A percentile compares a stretch with the other conserved stretches of the same genome.
These are phyloP conservation scores for Ceratobasidium papillatum DNA, from an alignment of 1,284 basidiomycete genomes.

Conservation along the genomic window DNA sequence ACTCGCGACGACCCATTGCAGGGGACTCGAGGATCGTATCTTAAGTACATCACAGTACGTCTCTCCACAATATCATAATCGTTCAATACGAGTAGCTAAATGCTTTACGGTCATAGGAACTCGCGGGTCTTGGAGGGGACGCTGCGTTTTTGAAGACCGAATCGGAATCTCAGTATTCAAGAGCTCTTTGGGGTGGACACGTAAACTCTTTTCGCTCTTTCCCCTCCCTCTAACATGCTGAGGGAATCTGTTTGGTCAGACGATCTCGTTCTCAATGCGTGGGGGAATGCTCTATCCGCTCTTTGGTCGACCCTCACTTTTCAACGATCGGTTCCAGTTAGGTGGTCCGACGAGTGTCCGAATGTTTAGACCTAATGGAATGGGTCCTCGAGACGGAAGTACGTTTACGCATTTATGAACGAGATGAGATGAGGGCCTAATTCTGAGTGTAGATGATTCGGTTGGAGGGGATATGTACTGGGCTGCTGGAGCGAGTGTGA, in stretches of 20 bases:
- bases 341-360: slow-evolving; percentile 93
- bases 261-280: slow-evolving; percentile 69
- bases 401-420: slow-evolving; percentile 48
- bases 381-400: slow-evolving; percentile 87
- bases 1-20: slow-evolving; percentile 78
- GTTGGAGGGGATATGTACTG: slow-evolving; percentile 91
- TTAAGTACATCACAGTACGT: slow-evolving; percentile 65
- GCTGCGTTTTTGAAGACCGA: slow-evolving; percentile 78
- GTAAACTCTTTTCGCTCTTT: slow-evolving; percentile 48
- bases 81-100: neutral
- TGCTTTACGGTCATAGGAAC: slow-evolving; percentile 58
- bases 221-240: neutral
- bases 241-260: slow-evolving; percentile 59
- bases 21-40: slow-evolving; percentile 69
- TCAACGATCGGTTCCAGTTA: slow-evolving; percentile 90
- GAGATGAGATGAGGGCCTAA: too few relatives aligned
- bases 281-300: slow-evolving; percentile 70
- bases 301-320: slow-evolving; percentile 57
- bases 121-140: slow-evolving; percentile 80
- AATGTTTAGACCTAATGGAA: slow-evolving; percentile 83
- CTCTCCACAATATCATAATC: neutral
- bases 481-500: slow-evolving; percentile 81
- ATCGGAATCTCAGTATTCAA: slow-evolving; percentile 70
- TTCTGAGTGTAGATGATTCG: slow-evolving; percentile 63
- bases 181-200: slow-evolving; percentile 67